Base-by-base conservation (phyloP, 495 filamentous ascomycete genomes). In the Chlorociboria aeruginascens region DNA sequence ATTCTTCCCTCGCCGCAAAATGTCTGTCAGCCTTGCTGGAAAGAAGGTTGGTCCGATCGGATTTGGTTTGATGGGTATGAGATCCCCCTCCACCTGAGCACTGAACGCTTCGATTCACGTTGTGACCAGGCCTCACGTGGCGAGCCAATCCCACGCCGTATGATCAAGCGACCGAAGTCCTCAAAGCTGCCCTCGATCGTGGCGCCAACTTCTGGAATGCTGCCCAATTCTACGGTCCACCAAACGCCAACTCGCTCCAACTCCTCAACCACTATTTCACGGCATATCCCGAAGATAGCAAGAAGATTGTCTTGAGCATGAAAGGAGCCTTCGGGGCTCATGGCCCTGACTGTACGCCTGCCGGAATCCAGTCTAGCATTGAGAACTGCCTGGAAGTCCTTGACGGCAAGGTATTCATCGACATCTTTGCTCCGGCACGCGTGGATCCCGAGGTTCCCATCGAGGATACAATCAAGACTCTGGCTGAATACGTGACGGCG, bases 201-300 rank as follows among this genome's bases (percentile, higher is more conserved):
- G 80, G 82, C 20, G 69, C 74, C 36, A 82, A 76, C 61, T 77
- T 83, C 65, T 89, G 85, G 85, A 89, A 89, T 59, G 85, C 71
- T 36, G 85, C 56, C 43, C 78, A 86, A 51, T 72, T 90, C 57
- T 92, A 92, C 66, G 86, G 86, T 39, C 67, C 78, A 0, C 73
- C 76, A 2, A 71, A 80, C 12, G 68, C 69, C 66, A 86, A 89
- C 68, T 76, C 71, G 6, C 68, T 85, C 6, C 69, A 74, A 42
- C 67, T 85, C 7, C 66, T 85, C 46, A 70, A 77, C 34, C 63
- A 66, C 40, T 85, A 85, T 66, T 82, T 80, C 60, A 70, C 61
- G 16, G 61, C 70, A 52, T 78, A 83, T 58, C 82, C 82, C 8
- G 75, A 74, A 49, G 79, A 85, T 57, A 71, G 70, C 4, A 68